A percentile compares a stretch with the other conserved stretches of the same genome.
Evolutionary conservation across 2,329 filamentous ascomycete species (phyloP).

Genomic region (Trichoderma hamatum): DNA sequence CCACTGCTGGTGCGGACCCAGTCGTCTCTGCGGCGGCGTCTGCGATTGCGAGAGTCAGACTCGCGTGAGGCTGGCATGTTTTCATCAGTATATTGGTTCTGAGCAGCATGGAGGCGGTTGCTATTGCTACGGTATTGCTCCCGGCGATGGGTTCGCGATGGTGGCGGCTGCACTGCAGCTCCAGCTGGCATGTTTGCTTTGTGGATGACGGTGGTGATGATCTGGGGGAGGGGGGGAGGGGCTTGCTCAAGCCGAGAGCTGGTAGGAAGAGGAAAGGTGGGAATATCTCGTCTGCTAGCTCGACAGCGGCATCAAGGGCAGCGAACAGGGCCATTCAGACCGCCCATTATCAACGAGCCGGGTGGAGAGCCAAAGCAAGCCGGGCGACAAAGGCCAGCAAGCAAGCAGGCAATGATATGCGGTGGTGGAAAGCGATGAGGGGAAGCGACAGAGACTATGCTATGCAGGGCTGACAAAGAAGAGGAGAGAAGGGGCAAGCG

Average conservation of each 20-base stretch:
- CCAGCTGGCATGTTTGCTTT: constrained; percentile 25
- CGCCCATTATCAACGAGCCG: constrained; percentile 22
- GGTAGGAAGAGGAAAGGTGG: constrained; percentile 5
- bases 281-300: constrained; percentile 17
- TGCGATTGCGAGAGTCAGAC: constrained; percentile 17
- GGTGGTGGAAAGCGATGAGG: constrained; percentile 7
- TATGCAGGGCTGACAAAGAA: constrained; percentile 23
- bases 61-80: constrained; percentile 25
- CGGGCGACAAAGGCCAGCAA: not conserved
- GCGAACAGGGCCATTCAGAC: constrained; percentile 20
- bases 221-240: constrained; percentile 22
- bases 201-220: not conserved
- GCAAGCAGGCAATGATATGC: constrained; percentile 12
- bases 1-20: constrained; percentile 34
- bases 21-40: constrained; percentile 28
- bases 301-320: constrained; percentile 15
- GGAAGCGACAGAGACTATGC: constrained; percentile 3
- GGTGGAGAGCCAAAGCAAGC: constrained; percentile 9
- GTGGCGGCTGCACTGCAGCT: constrained; percentile 27
- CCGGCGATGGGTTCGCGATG: constrained; percentile 21
- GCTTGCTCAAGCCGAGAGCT: not conserved
- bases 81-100: constrained; percentile 20
- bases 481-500: not conserved
- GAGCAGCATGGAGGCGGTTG: not conserved
- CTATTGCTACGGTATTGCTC: constrained; percentile 10